Evolutionary conservation across 495 filamentous ascomycete species (phyloP).

Genomic region (Aspergillus panamensis): DNA sequence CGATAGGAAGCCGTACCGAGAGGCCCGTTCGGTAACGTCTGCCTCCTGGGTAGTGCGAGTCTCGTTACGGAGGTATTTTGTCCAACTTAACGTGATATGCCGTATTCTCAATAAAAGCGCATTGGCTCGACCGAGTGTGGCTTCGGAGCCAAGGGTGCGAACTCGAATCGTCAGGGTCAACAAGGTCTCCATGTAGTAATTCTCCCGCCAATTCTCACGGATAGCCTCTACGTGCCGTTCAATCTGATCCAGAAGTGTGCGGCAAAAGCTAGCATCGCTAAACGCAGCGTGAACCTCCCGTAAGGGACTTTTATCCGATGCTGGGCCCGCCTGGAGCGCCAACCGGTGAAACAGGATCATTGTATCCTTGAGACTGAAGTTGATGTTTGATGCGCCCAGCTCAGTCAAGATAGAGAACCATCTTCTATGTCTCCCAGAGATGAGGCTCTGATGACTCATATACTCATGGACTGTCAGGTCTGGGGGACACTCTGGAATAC

Average conservation of each 20-base stretch:
- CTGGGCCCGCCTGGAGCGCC: slow-evolving; percentile 45
- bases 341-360: slow-evolving; percentile 45
- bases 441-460: slow-evolving; percentile 43
- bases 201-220: slow-evolving; percentile 48
- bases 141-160: slow-evolving; percentile 25
- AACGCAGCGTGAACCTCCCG: slow-evolving; percentile 30
- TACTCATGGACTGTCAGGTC: slow-evolving; percentile 50
- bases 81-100: slow-evolving; percentile 41
- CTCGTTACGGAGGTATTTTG: slow-evolving; percentile 41
- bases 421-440: slow-evolving; percentile 33
- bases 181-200: slow-evolving; percentile 38
- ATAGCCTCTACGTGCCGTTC: slow-evolving; percentile 30
- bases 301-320: slow-evolving; percentile 3
- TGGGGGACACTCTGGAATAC: slow-evolving; percentile 39
- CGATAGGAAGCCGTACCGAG: slow-evolving; percentile 29
- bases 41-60: slow-evolving; percentile 37
- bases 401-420: slow-evolving; percentile 53
- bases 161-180: slow-evolving; percentile 36
- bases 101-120: slow-evolving; percentile 24
- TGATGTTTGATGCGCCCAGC: slow-evolving; percentile 44
- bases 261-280: slow-evolving; percentile 26
- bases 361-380: slow-evolving; percentile 45
- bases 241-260: slow-evolving; percentile 26
- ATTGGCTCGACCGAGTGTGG: slow-evolving; percentile 2
- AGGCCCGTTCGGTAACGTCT: slow-evolving; percentile 28